Conservation (phyloP, 2,329 filamentous ascomycete genomes). For the Xylogone sp. region DNA sequence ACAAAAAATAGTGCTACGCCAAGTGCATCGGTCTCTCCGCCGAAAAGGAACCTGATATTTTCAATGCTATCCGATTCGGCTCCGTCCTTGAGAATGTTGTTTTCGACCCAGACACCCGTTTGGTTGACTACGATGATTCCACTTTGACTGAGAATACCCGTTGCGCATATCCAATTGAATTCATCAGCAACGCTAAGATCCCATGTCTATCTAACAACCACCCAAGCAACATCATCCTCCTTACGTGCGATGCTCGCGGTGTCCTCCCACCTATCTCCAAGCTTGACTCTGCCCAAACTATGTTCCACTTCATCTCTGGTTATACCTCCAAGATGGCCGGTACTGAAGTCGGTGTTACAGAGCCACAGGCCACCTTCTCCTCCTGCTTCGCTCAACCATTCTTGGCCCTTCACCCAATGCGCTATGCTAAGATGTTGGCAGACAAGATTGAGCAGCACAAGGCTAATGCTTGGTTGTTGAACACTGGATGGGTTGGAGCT, state of each 20-base stretch:
- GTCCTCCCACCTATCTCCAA: slow-evolving; percentile 98
- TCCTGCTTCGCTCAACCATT: slow-evolving; percentile 99
- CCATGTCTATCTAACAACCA: slow-evolving; percentile 85
- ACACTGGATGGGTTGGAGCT: slow-evolving; percentile 96
- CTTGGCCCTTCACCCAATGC: slow-evolving; percentile 98
- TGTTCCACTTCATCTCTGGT: slow-evolving; percentile 99
- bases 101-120: slow-evolving; percentile 84
- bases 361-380: slow-evolving; percentile 98
- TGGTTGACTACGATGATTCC: slow-evolving; percentile 91
- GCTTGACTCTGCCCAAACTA: slow-evolving; percentile 89
- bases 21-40: slow-evolving; percentile 97
- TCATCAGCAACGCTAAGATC: slow-evolving; percentile 98
- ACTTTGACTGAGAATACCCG: slow-evolving; percentile 98
- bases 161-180: slow-evolving; percentile 97
- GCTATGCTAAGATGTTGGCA: slow-evolving; percentile 96
- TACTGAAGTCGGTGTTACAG: slow-evolving; percentile 93
- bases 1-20: slow-evolving; percentile 69
- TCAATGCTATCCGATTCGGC: slow-evolving; percentile 90
- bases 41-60: slow-evolving; percentile 99
- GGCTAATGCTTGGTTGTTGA: slow-evolving; percentile 96
- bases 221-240: slow-evolving; percentile 95
- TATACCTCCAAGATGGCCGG: slow-evolving; percentile 99
- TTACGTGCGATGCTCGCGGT: slow-evolving; percentile 96
- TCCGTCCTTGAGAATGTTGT: slow-evolving; percentile 98
- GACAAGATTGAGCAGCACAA: slow-evolving; percentile 96